Conservation (phyloP, 129 eudicot genomes). For the Escallonia herrerae region DNA sequence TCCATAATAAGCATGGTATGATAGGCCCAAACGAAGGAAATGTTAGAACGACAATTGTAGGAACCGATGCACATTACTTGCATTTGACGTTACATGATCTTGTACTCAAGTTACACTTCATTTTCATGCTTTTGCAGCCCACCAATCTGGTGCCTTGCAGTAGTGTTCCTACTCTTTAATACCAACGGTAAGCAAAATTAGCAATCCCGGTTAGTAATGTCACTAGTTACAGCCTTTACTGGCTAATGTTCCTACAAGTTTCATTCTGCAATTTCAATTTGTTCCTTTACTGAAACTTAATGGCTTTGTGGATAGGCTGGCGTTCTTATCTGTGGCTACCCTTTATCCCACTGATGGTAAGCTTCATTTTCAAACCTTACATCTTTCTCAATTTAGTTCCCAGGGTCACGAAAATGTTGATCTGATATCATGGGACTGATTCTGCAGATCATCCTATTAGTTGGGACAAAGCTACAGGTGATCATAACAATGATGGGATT, state of each 20-base stretch:
- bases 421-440: not conserved
- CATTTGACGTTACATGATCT: not conserved
- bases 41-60: too few species aligned
- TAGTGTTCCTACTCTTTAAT: slow-evolving; percentile 59
- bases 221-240: too few species aligned
- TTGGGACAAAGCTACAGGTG: slow-evolving; percentile 64
- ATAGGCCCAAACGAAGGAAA: too few species aligned
- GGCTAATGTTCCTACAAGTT: too few species aligned
- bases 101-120: slow-evolving; percentile 1
- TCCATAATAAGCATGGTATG: too few species aligned
- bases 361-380: slow-evolving; percentile 10
- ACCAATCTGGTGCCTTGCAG: slow-evolving; percentile 67
- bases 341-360: slow-evolving; percentile 53
- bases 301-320: slow-evolving; percentile 40
- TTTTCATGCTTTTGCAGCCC: slow-evolving; percentile 38
- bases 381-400: not conserved
- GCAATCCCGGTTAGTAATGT: too few species aligned
- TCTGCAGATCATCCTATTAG: slow-evolving; percentile 43
- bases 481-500: slow-evolving; percentile 52
- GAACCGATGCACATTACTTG: too few species aligned
- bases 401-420: not conserved
- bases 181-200: slow-evolving; percentile 37
- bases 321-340: slow-evolving; percentile 47
- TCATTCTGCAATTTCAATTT: too few species aligned
- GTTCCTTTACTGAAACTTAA: not conserved